A percentile compares a stretch with the other conserved stretches of the same genome.
These are phyloP conservation scores for Colletotrichum endophyticum DNA, from an alignment of 2,329 filamentous ascomycete species.

Conservation along the genomic window DNA sequence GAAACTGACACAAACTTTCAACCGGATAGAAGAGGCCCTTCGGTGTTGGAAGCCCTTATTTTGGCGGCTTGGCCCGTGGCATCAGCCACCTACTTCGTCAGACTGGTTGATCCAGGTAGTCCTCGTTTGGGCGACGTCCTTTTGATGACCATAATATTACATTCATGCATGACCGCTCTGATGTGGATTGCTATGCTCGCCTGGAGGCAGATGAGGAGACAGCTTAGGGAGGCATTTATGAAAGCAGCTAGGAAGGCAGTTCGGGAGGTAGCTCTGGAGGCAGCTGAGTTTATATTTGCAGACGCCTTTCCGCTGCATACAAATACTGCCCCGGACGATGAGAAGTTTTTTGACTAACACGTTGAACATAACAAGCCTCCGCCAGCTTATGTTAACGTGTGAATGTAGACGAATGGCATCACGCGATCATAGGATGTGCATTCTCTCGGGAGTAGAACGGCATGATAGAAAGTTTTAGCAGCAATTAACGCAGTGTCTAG, in stretches of 20 bases:
- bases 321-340: not conserved
- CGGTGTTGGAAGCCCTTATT: not conserved
- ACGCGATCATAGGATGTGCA: not conserved
- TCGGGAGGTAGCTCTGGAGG: not conserved
- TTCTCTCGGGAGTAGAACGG: not conserved
- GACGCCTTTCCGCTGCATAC: not conserved
- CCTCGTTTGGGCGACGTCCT: not conserved
- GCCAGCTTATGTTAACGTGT: not conserved
- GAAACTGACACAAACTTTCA: not conserved
- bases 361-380: not conserved
- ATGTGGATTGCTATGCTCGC: too few species aligned
- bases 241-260: not conserved
- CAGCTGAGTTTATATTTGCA: not conserved
- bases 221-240: not conserved
- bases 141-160: not conserved
- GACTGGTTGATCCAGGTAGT: not conserved
- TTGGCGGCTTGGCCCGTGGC: not conserved
- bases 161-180: not conserved
- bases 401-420: not conserved
- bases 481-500: not conserved
- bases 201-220: not conserved
- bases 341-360: not conserved
- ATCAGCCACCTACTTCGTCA: not conserved
- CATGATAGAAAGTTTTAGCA: not conserved
- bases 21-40: not conserved